Evolutionary conservation across 805 yeast species (phyloP), one percentile per base, ranked within the genome.

Genomic region (Wickerhamomyces chambardii): DNA sequence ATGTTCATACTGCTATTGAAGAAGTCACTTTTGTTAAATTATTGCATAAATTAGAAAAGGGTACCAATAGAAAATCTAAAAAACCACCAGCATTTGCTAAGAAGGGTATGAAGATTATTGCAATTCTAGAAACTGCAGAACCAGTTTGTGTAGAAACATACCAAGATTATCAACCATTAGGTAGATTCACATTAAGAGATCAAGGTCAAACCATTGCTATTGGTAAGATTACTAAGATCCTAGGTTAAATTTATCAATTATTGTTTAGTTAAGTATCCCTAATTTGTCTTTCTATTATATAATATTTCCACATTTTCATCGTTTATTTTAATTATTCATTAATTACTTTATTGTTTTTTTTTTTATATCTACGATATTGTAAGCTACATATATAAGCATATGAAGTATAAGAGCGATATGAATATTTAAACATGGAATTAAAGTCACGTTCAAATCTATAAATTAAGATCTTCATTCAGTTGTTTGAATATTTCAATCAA

Each of bases 141-240:
- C 90, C 96, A 17, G 84, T 92, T 28, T 92, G 97, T 68, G 80
- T 90, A 35, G 99, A 92, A 67, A 80, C 94, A 31, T 92, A 82
- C 59, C 78, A 70, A 48, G 94, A 85, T 56, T 85, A 89, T 57
- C 97, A 90, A 47, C 97, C 92, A 65, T 73, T 92, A 53, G 99
- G 98, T 58, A 80, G 99, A 65, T 92, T 92, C 63, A 92, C 98
- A 21, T 74, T 92, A 60, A 87, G 99, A 73, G 98, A 92, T 64
- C 97, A 92, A 68, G 98, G 97, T 58, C 78, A 78, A 43, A 92
- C 98, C 36, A 89, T 92, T 64, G 99, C 98, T 46, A 92, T 92
- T 61, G 99, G 99, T 65, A 89, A 90, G 65, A 86, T 92, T 53
- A 84, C 95, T 40, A 90, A 90, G 67, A 67, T 92, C 45, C 67